phyloP scores from a whole-genome alignment of 2,329 filamentous ascomycete genomes.

The Talaromyces sp. region DNA sequence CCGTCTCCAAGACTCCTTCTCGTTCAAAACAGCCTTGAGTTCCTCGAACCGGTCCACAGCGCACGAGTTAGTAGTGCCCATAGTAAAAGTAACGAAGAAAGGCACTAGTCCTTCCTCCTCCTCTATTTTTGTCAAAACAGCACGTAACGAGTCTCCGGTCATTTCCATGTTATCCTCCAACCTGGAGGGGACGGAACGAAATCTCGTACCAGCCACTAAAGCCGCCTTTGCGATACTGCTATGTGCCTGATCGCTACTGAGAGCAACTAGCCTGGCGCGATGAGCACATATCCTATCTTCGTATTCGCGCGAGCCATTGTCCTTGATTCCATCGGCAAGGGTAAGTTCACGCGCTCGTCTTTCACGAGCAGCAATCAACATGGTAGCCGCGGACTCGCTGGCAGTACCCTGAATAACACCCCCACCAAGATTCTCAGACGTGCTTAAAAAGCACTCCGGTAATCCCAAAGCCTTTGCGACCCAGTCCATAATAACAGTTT shows the following conservation, averaged over 20 bases:
- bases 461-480: slow-evolving; percentile 71
- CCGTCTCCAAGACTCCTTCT: slow-evolving; percentile 49
- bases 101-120: slow-evolving; percentile 70
- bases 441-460: slow-evolving; percentile 70
- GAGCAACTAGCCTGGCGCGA: slow-evolving; percentile 69
- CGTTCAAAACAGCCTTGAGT: slow-evolving; percentile 56
- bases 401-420: slow-evolving; percentile 94
- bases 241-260: slow-evolving; percentile 77
- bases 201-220: slow-evolving; percentile 80
- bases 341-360: slow-evolving; percentile 65
- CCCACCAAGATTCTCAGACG: slow-evolving; percentile 64
- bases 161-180: slow-evolving; percentile 66
- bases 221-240: slow-evolving; percentile 84
- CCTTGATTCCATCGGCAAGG: slow-evolving; percentile 46
- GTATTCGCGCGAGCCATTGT: slow-evolving; percentile 50
- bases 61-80: slow-evolving; percentile 86
- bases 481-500: slow-evolving; percentile 93
- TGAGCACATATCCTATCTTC: slow-evolving; percentile 68
- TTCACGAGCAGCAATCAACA: slow-evolving; percentile 83
- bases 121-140: slow-evolving; percentile 62
- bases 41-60: slow-evolving; percentile 77
- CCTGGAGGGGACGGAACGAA: slow-evolving; percentile 63
- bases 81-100: slow-evolving; percentile 78
- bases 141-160: slow-evolving; percentile 60
- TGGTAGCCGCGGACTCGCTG: slow-evolving; percentile 80